Evolutionary conservation across 2,329 filamentous ascomycete species (phyloP).

Genomic region (Huntiella moniliformis): DNA sequence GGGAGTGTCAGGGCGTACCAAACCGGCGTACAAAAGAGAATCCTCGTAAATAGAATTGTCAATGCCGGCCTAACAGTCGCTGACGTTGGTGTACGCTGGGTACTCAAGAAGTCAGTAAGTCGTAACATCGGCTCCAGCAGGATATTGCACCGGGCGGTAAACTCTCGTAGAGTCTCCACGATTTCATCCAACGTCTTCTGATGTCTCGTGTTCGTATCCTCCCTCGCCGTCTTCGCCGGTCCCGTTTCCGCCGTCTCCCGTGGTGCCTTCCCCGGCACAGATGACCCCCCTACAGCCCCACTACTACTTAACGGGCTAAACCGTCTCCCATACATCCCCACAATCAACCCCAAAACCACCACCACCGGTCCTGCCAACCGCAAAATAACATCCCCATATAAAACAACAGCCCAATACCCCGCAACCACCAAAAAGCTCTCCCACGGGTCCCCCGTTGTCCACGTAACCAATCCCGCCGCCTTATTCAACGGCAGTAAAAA

Average conservation of each 20-base stretch:
- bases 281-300: conserved; percentile 36
- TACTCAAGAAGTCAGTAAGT: conserved; percentile 83
- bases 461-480: conserved; percentile 68
- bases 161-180: conserved; percentile 75
- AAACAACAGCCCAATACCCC: conserved; percentile 64
- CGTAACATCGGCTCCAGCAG: conserved; percentile 74
- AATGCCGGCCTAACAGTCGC: conserved; percentile 81
- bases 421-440: conserved; percentile 84
- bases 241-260: neutral
- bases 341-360: conserved; percentile 58
- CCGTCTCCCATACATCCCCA: conserved; percentile 79
- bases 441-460: conserved; percentile 88
- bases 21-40: conserved; percentile 69
- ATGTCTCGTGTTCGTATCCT: conserved; percentile 49
- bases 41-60: conserved; percentile 74
- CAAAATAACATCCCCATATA: conserved; percentile 75
- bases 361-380: conserved; percentile 68
- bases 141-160: conserved; percentile 83
- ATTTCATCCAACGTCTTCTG: conserved; percentile 96
- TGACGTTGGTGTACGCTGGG: conserved; percentile 73
- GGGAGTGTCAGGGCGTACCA: conserved; percentile 74
- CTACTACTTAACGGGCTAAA: conserved; percentile 84
- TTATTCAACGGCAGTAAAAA: conserved; percentile 82
- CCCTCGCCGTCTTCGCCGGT: conserved; percentile 21
- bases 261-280: too few relatives aligned